These are phyloP conservation scores for Schizophyllum commune DNA, from an alignment of 1,284 basidiomycete species.

Conservation along the genomic window DNA sequence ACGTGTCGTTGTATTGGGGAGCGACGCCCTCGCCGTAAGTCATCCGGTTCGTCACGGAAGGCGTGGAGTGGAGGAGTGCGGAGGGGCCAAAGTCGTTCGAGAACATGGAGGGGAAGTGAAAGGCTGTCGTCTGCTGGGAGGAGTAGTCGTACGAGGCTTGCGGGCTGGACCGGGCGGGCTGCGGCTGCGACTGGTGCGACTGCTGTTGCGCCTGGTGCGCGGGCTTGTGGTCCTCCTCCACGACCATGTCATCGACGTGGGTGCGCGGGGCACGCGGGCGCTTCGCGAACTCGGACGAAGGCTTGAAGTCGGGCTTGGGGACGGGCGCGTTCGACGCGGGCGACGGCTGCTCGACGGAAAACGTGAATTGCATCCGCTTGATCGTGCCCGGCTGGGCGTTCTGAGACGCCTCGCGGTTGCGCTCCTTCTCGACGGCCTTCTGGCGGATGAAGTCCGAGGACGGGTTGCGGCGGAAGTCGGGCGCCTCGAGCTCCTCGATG, in stretches of 20 bases:
- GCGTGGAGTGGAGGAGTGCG: slow-evolving; percentile 62
- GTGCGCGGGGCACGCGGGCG: slow-evolving; percentile 18
- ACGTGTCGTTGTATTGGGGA: slow-evolving; percentile 30
- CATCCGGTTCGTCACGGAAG: slow-evolving; percentile 55
- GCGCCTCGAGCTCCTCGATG: slow-evolving; percentile 74
- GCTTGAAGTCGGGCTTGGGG: slow-evolving; percentile 60
- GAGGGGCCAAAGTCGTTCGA: slow-evolving; percentile 65
- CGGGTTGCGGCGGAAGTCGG: slow-evolving; percentile 65
- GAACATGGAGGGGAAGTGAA: slow-evolving; percentile 66
- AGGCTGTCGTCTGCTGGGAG: slow-evolving; percentile 6
- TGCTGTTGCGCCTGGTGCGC: slow-evolving; percentile 33
- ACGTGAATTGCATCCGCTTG: slow-evolving; percentile 81
- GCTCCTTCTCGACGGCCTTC: slow-evolving; percentile 72
- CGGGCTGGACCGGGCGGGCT: slow-evolving; percentile 19
- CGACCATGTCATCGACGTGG: slow-evolving; percentile 23
- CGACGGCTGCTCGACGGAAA: slow-evolving; percentile 64
- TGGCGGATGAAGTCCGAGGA: slow-evolving; percentile 70
- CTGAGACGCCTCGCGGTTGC: slow-evolving; percentile 62
- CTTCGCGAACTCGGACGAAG: slow-evolving; percentile 59
- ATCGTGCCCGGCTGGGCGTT: slow-evolving; percentile 59
- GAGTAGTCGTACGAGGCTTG: slow-evolving; percentile 9
- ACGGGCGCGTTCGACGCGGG: slow-evolving; percentile 37
- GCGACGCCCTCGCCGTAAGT: slow-evolving; percentile 62
- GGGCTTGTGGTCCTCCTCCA: slow-evolving; percentile 28
- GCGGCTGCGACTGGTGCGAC: slow-evolving; percentile 10